phyloP scores from a whole-genome alignment of 2,329 filamentous ascomycete genomes.

The Tolypocladium inflatum region DNA sequence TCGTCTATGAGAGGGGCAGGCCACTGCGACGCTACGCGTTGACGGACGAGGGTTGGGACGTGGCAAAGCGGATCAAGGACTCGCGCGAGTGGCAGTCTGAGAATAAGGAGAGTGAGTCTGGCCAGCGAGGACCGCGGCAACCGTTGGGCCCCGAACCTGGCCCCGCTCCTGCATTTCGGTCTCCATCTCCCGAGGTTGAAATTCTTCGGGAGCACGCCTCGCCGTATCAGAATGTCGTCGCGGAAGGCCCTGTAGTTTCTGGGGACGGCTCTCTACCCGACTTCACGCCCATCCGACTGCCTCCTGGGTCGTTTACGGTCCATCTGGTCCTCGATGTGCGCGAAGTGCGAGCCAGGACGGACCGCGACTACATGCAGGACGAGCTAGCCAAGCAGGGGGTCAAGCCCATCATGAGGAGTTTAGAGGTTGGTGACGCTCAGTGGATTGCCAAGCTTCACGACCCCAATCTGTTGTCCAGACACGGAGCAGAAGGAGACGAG shows the following conservation, averaged over 20 bases:
- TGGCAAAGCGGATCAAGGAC: constrained; percentile 54
- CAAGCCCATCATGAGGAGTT: constrained; percentile 53
- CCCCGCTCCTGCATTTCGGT: background rate
- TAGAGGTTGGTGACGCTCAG: constrained; percentile 66
- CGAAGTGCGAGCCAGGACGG: constrained; percentile 62
- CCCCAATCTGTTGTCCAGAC: constrained; percentile 39
- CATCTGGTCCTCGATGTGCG: constrained; percentile 66
- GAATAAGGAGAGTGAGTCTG: constrained; percentile 6
- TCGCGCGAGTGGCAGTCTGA: constrained; percentile 29
- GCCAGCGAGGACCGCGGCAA: background rate
- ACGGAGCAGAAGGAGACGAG: constrained; percentile 57
- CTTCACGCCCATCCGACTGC: constrained; percentile 51
- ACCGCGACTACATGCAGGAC: constrained; percentile 68
- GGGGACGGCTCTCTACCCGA: constrained; percentile 26
- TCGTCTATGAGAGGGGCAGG: constrained; percentile 62
- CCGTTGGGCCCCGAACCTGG: background rate
- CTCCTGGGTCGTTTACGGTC: constrained; percentile 59
- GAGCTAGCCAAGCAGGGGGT: constrained; percentile 59
- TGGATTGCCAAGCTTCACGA: constrained; percentile 71
- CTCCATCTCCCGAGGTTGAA: background rate
- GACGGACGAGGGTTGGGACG: constrained; percentile 71
- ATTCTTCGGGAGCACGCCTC: constrained; percentile 3
- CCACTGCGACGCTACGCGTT: constrained; percentile 59
- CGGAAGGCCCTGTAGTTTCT: constrained; percentile 22
- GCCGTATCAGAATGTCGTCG: constrained; percentile 28